Evolutionary conservation across 306 rosid genomes (phyloP).

Genomic region (Sphenostylis stenocarpa): DNA sequence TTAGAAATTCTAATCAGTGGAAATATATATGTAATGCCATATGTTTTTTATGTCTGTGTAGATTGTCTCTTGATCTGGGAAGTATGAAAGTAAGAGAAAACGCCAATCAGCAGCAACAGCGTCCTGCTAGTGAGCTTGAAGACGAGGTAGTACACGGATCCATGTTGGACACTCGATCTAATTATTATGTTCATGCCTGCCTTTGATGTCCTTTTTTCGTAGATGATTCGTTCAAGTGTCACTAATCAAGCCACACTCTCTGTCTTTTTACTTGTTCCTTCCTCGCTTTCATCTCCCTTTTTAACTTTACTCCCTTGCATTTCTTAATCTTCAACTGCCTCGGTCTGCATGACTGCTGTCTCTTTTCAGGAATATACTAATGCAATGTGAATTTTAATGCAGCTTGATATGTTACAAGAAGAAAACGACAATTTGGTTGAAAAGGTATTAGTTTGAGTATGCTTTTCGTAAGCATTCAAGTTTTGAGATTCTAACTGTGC

Average conservation of each 20-base stretch:
- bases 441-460: constrained; percentile 62
- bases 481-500: constrained; percentile 26
- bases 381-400: constrained; percentile 54
- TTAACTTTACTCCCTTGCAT: background rate
- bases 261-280: constrained; percentile 3
- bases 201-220: background rate
- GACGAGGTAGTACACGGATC: constrained; percentile 67
- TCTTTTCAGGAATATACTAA: constrained; percentile 28
- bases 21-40: constrained; percentile 15
- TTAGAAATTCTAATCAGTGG: too few species aligned
- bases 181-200: constrained; percentile 9
- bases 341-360: background rate
- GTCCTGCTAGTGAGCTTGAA: constrained; percentile 66
- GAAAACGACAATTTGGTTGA: constrained; percentile 80
- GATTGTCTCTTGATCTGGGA: constrained; percentile 83
- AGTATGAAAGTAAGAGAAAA: constrained; percentile 69
- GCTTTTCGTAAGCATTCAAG: constrained; percentile 4
- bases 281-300: background rate
- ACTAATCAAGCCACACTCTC: background rate
- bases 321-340: constrained; percentile 21
- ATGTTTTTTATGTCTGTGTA: constrained; percentile 44
- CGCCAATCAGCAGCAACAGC: constrained; percentile 39
- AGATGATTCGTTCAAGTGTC: constrained; percentile 15
- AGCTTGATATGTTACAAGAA: constrained; percentile 98
- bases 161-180: background rate